Evolutionary conservation across 2,329 filamentous ascomycete species (phyloP).

Genomic region (Arachnomyces sp.): DNA sequence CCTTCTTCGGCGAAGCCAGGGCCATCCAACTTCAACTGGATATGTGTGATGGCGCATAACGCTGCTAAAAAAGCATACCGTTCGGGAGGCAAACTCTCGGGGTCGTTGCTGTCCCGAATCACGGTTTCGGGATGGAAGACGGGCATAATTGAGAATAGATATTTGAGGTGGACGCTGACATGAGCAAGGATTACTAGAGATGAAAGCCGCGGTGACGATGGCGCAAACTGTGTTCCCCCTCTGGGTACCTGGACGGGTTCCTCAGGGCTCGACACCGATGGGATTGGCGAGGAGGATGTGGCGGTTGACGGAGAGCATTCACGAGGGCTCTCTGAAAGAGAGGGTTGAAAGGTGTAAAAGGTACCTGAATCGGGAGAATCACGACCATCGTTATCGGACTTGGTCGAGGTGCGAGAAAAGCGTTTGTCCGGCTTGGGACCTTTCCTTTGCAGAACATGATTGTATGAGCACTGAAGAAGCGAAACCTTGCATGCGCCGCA

Average conservation of each 20-base stretch:
- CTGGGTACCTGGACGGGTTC: neutral
- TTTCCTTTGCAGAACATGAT: slow-evolving; percentile 1
- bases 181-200: slow-evolving; percentile 30
- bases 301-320: too few species aligned
- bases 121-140: slow-evolving; percentile 31
- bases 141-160: slow-evolving; percentile 38
- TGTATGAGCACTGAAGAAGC: slow-evolving; percentile 34
- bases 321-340: too few species aligned
- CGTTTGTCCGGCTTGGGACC: neutral
- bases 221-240: neutral
- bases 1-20: slow-evolving; percentile 43
- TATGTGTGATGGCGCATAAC: slow-evolving; percentile 37
- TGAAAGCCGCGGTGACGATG: slow-evolving; percentile 21
- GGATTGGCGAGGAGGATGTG: neutral
- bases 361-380: too few species aligned
- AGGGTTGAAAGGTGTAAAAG: too few species aligned
- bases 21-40: slow-evolving; percentile 35
- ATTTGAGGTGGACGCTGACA: slow-evolving; percentile 34
- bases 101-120: slow-evolving; percentile 37
- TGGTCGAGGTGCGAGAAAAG: neutral
- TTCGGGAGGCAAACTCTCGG: slow-evolving; percentile 43
- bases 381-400: too few species aligned
- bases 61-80: slow-evolving; percentile 36
- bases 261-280: neutral
- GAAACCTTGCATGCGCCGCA: slow-evolving; percentile 34